Base-by-base conservation (phyloP, 1,139 yeast species). In the Saccharomycopsis hybrid region DNA sequence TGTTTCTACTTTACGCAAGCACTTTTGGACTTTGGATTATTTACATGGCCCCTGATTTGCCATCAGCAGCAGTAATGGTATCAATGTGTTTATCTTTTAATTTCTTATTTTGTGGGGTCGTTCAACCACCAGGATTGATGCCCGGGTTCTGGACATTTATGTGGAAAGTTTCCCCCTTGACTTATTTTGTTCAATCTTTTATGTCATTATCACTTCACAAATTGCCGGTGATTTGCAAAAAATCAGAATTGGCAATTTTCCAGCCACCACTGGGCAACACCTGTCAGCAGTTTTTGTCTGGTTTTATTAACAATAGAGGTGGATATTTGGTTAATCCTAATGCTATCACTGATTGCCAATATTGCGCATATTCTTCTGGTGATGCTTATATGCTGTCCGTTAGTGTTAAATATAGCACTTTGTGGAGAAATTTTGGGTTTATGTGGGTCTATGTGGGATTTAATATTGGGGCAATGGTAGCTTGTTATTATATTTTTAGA, bases 391-490 rank as follows among this genome's bases (percentile, higher is more conserved):
- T 72, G 46, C 61, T 58, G 8, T 66, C 69, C 48, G 65, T 66
- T 55, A 69, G 69, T 52, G 69, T 72, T 53, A 62, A 65, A 30
- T 72, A 73, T 62, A 54, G 55, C 30, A 63, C 74, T 59, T 70
- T 77, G 59, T 80, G 85, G 85, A 69, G 83, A 59, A 74, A 80
- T 62, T 71, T 76, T 60, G 85, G 85, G 48, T 70, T 80, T 55
- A 68, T 77, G 62, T 65, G 74, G 65, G 74, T 68, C 38, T 79
- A 69, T 59, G 68, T 74, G 50, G 65, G 64, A 18, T 70, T 77
- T 62, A 75, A 77, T 59, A 58, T 73, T 46, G 56, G 59, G 49
- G 74, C 73, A 27, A 73, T 74, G 74, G 60, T 69, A 30, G 47
- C 53, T 4, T 60, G 69, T 51, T 71, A 70, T 59, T 72, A 69